Evolutionary conservation across 1,284 basidiomycete genomes (phyloP).

Genomic region (Tetrapyrgos nigripes): DNA sequence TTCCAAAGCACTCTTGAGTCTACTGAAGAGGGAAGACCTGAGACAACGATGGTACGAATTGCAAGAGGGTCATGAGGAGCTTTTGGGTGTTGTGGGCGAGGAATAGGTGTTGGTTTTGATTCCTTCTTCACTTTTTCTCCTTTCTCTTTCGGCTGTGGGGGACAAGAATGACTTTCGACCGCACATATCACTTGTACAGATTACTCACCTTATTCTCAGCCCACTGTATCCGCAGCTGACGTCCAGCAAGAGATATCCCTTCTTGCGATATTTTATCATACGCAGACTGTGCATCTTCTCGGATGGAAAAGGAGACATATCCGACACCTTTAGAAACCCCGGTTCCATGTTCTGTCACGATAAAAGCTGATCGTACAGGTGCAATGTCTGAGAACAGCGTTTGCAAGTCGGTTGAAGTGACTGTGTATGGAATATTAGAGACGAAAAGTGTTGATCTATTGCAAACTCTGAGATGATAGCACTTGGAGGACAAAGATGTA

Average conservation of each 20-base stretch:
- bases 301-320: constrained; percentile 92
- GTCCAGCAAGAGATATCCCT: constrained; percentile 64
- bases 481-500: background rate
- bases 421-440: constrained; percentile 87
- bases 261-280: constrained; percentile 65
- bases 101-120: constrained; percentile 42
- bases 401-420: constrained; percentile 89
- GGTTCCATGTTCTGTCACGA: constrained; percentile 84
- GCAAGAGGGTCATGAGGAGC: constrained; percentile 72
- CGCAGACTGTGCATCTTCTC: constrained; percentile 87
- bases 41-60: constrained; percentile 81
- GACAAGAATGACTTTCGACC: constrained; percentile 11
- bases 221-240: constrained; percentile 81
- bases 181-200: background rate
- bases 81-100: constrained; percentile 38
- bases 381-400: constrained; percentile 96
- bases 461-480: background rate
- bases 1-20: constrained; percentile 88
- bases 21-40: constrained; percentile 73
- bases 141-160: constrained; percentile 46
- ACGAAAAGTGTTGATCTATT: constrained; percentile 77
- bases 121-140: constrained; percentile 44
- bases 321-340: constrained; percentile 96
- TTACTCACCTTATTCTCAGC: constrained; percentile 75
- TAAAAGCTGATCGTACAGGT: constrained; percentile 92